phyloP scores from a whole-genome alignment of 2,329 filamentous ascomycete genomes.

The Ophiognomonia clavigignenti-juglandacearum region DNA sequence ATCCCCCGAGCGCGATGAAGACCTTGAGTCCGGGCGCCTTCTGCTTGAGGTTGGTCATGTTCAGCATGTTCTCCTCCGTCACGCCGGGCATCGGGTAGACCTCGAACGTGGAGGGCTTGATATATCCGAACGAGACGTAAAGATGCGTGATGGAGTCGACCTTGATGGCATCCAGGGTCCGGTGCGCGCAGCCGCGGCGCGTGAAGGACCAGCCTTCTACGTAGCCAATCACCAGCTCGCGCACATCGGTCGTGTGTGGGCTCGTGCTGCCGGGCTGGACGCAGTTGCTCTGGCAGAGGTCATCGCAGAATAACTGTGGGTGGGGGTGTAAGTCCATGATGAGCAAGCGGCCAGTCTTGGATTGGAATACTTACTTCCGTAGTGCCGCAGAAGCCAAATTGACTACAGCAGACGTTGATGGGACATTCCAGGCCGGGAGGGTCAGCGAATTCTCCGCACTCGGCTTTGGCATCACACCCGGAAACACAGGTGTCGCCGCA shows the following conservation, averaged over 20 bases:
- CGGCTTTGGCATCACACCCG: slow-evolving; percentile 29
- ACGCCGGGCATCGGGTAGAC: slow-evolving; percentile 12
- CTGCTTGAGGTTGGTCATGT: slow-evolving; percentile 28
- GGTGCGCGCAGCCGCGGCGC: no score
- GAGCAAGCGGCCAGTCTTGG: no score
- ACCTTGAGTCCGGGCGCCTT: slow-evolving; percentile 26
- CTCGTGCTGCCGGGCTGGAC: no score
- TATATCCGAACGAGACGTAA: slow-evolving; percentile 29
- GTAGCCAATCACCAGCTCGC: no score
- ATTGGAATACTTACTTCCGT: no score
- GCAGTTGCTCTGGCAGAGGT: slow-evolving; percentile 2
- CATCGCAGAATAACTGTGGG: slow-evolving; percentile 24
- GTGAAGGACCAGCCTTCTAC: no score
- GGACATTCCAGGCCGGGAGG: slow-evolving; percentile 24
- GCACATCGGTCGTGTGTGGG: no score
- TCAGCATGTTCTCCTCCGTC: slow-evolving; percentile 19
- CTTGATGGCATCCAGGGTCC: slow-evolving; percentile 24
- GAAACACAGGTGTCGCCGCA: slow-evolving; percentile 23
- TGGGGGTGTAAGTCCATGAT: no score
- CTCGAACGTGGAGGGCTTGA: slow-evolving; percentile 24
- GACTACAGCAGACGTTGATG: slow-evolving; percentile 32
- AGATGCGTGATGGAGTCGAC: slow-evolving; percentile 26
- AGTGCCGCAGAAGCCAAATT: slow-evolving; percentile 30
- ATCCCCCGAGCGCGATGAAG: slow-evolving; percentile 36
- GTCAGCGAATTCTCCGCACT: slow-evolving; percentile 26